Evolutionary conservation across 139 green algal genomes (phyloP).

Genomic region (Raphidocelis subcapitata): DNA sequence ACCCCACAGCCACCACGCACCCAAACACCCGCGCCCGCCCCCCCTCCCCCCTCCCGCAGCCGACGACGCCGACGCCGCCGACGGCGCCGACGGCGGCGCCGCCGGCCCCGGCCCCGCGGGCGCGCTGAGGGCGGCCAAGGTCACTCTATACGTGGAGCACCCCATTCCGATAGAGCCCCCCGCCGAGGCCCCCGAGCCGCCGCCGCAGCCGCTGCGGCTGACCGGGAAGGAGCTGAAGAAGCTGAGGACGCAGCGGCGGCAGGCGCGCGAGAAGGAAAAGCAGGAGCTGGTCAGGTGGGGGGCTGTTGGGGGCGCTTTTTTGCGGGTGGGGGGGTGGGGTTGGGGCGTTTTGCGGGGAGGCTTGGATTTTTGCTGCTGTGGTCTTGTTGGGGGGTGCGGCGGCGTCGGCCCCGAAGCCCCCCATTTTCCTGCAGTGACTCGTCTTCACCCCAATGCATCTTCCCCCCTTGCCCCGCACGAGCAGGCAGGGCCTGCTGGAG

Average conservation of each 20-base stretch:
- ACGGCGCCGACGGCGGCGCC: not conserved
- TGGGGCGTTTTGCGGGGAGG: too few species aligned
- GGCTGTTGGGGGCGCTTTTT: constrained; percentile 4
- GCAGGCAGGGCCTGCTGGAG: constrained; percentile 89
- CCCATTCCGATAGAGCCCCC: constrained; percentile 91
- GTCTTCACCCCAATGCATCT: too few species aligned
- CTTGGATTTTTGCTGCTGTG: not conserved
- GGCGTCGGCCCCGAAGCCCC: not conserved
- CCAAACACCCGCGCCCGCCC: too few species aligned
- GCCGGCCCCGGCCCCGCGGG: not conserved
- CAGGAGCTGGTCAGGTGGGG: constrained; percentile 88
- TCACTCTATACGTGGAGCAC: constrained; percentile 83
- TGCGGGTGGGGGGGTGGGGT: too few species aligned
- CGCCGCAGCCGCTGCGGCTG: constrained; percentile 69
- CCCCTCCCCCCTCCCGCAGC: too few species aligned
- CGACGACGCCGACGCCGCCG: not conserved
- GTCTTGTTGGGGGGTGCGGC: not conserved
- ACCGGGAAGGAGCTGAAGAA: constrained; percentile 92
- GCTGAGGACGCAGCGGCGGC: constrained; percentile 89
- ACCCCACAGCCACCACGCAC: too few species aligned
- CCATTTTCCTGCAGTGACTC: too few species aligned
- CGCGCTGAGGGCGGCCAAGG: constrained; percentile 15
- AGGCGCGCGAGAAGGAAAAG: constrained; percentile 94
- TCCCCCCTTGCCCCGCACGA: too few species aligned
- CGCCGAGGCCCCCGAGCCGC: constrained; percentile 68